phyloP scores from a whole-genome alignment of 23 red algal genomes.

The Cyanidiococcus yangmingshanensis region DNA sequence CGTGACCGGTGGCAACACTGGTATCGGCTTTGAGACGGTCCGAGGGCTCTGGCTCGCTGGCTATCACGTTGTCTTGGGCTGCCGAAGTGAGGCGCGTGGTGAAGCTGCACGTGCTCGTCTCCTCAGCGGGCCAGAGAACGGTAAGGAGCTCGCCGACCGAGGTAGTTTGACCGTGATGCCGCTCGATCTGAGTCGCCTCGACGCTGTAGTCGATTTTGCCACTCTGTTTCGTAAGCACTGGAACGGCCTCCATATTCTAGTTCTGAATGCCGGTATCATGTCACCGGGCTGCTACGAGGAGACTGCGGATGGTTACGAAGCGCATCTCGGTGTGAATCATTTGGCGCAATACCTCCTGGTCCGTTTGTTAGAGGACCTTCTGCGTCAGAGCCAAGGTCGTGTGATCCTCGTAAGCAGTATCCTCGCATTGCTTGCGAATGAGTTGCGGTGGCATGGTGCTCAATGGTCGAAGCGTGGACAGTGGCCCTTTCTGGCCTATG shows the following conservation, averaged over 20 bases:
- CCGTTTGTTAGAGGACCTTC: background rate
- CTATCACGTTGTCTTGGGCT: conserved; percentile 18
- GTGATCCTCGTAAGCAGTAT: conserved; percentile 20
- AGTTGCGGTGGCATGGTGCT: background rate
- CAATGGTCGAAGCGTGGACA: background rate
- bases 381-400: background rate
- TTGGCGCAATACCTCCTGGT: conserved; percentile 25
- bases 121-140: background rate
- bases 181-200: conserved; percentile 15
- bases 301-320: conserved; percentile 21
- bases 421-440: conserved; percentile 7
- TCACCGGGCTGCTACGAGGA: background rate
- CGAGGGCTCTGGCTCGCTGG: conserved; percentile 14
- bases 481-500: conserved; percentile 22
- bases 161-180: background rate
- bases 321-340: conserved; percentile 34
- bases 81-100: conserved; percentile 10
- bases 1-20: conserved; percentile 25
- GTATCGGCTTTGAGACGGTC: conserved; percentile 25
- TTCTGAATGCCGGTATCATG: conserved; percentile 30
- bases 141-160: background rate
- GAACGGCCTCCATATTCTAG: conserved; percentile 8
- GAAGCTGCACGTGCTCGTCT: background rate
- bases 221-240: background rate
- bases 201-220: conserved; percentile 14